A percentile compares a stretch with the other conserved stretches of the same genome.
Evolutionary conservation across 768 basidiomycete species (phyloP).

Genomic region (Naematelia encephala): DNA sequence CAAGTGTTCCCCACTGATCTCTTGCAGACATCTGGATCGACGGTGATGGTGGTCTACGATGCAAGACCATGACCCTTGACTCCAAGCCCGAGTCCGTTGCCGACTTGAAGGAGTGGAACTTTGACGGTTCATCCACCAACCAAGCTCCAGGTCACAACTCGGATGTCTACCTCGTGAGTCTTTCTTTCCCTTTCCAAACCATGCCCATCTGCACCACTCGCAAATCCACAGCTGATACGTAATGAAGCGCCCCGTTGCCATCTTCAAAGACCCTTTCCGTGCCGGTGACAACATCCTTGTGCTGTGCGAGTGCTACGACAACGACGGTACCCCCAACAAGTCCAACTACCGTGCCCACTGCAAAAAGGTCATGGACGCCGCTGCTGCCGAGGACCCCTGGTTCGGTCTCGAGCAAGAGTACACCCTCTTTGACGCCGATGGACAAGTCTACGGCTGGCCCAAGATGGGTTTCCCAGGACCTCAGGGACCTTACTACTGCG

Average conservation of each 20-base stretch:
- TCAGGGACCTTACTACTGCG: constrained; percentile 99
- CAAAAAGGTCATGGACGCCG: constrained; percentile 84
- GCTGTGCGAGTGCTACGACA: constrained; percentile 97
- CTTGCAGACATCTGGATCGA: constrained; percentile 93
- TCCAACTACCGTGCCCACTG: constrained; percentile 94
- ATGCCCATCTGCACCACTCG: background rate
- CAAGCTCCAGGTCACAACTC: constrained; percentile 95
- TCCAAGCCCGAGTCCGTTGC: constrained; percentile 82
- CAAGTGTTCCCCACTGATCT: background rate
- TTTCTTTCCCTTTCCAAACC: background rate
- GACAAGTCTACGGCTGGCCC: constrained; percentile 90
- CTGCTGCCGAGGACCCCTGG: constrained; percentile 68
- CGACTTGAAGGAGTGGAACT: constrained; percentile 96
- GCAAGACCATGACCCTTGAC: constrained; percentile 93
- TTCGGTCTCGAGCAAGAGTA: constrained; percentile 99
- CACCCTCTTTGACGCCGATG: constrained; percentile 92
- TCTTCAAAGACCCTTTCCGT: constrained; percentile 99
- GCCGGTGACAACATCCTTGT: constrained; percentile 97
- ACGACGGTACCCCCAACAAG: constrained; percentile 93
- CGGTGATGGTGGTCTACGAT: constrained; percentile 88
- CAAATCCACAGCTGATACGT: background rate
- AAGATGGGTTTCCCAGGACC: constrained; percentile 99
- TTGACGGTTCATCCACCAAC: constrained; percentile 95
- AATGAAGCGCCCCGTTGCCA: constrained; percentile 79
- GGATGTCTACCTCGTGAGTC: constrained; percentile 78